Base-by-base conservation (phyloP, 1,139 yeast species). In the Geotrichum phurueaensis region DNA sequence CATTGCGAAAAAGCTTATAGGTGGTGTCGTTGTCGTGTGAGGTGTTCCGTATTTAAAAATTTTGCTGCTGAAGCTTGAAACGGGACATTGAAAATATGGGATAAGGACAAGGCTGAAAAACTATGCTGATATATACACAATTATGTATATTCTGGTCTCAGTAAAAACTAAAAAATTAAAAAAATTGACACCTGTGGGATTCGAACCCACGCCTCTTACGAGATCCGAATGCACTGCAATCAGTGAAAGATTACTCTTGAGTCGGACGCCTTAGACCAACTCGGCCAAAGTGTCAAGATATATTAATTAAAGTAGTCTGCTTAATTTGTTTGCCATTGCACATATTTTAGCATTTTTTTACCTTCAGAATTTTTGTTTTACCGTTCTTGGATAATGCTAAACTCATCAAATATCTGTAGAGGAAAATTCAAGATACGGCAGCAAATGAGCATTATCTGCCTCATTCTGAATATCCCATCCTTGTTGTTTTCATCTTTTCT, bases 111-210 rank as follows among this genome's bases (percentile, higher is more conserved):
- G 39, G 39, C 39, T 33, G 39, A 33, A 33, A 33, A 10, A 5
- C 3, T 33, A 33, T 33, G 39, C 39, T 33, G 39, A 33, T 33
- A 33, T 12, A 33, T 33, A 33, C 39, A 6, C 9, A 10, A 5
- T 3, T 12, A 13, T 10, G 39, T 33, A 33, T 5, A 33, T 33
- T 2, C 6, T 33, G 39, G 39, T 33, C 39, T 33, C 3, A 33
- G n/a, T 33, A 6, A 2, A 33, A 33, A 33, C 10, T 3, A 33
- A 33, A 15, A 6, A 0, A 6, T 13, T 3, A 33, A 63, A 31
- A 45, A 36, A 49, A 9, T 22, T 68, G 70, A 66, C 70, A 66
- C 62, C 70, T 66, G 70, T 66, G 70, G 70, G 70, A 66, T 68
- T 68, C 66, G 70, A 68, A 68, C 70, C 70, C 69, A n/a, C n/a